A percentile compares a stretch with the other conserved stretches of the same genome.
These are phyloP conservation scores for Oenanthe javanica DNA, from an alignment of 140 eudicot genomes.

Conservation along the genomic window DNA sequence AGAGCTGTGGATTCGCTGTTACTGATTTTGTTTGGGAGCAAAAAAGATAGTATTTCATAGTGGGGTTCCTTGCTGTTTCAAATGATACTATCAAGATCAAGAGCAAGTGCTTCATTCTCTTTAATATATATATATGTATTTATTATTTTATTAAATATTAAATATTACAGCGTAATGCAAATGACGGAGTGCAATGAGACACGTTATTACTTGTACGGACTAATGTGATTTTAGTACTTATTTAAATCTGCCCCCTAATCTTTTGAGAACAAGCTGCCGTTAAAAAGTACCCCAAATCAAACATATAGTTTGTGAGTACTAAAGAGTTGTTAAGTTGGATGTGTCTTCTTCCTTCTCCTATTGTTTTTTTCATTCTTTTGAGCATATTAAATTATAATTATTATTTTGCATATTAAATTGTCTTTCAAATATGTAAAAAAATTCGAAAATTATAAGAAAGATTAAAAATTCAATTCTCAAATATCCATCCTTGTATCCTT, in stretches of 20 bases:
- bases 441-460: too few relatives aligned
- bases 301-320: neutral
- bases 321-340: neutral
- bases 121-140: neutral
- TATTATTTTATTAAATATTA: too few relatives aligned
- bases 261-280: neutral
- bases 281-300: neutral
- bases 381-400: too few relatives aligned
- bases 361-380: too few relatives aligned
- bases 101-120: neutral
- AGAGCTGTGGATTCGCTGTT: neutral
- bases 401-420: too few relatives aligned
- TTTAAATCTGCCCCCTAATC: neutral
- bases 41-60: neutral
- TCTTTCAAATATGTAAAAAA: too few relatives aligned
- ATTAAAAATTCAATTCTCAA: too few relatives aligned
- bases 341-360: too few relatives aligned
- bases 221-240: neutral
- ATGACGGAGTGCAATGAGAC: conserved; percentile 16
- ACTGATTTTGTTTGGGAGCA: conserved; percentile 4
- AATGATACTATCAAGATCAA: conserved; percentile 8
- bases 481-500: too few relatives aligned
- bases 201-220: conserved; percentile 26
- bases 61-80: conserved; percentile 13
- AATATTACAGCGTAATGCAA: neutral